These are phyloP conservation scores for Yamadazyma siamensis DNA, from an alignment of 1,139 yeast species.

Conservation along the genomic window DNA sequence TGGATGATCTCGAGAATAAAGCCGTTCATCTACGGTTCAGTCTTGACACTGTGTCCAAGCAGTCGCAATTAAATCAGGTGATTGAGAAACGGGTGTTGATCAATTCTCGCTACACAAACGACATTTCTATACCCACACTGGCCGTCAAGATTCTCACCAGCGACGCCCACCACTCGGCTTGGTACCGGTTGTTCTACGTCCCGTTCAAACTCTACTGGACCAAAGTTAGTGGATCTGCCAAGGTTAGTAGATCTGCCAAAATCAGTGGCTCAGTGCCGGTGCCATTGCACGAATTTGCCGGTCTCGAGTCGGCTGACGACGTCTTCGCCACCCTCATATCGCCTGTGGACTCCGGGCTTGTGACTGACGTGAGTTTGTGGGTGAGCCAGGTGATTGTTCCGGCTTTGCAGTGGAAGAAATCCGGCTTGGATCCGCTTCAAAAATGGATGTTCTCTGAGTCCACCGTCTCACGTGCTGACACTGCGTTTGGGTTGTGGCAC, in stretches of 20 bases:
- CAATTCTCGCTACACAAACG: conserved; percentile 13
- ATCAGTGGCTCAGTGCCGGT: conserved; percentile 7
- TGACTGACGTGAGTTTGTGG: conserved; percentile 21
- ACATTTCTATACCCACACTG: conserved; percentile 6
- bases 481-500: conserved; percentile 26
- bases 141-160: conserved; percentile 5
- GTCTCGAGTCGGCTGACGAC: conserved; percentile 11
- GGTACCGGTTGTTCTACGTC: conserved; percentile 27
- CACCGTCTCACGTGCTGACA: conserved; percentile 4
- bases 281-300: conserved; percentile 15
- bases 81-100: conserved; percentile 8
- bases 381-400: conserved; percentile 31
- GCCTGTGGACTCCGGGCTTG: conserved; percentile 18
- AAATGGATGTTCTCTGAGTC: conserved; percentile 22
- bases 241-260: too few relatives aligned
- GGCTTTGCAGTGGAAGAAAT: conserved; percentile 16
- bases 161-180: conserved; percentile 19
- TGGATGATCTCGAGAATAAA: conserved; percentile 2
- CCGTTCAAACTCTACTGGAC: conserved; percentile 33
- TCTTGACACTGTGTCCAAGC: conserved; percentile 1
- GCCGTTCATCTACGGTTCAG: conserved; percentile 1
- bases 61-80: conserved; percentile 6
- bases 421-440: conserved; percentile 23
- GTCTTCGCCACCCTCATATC: conserved; percentile 20
- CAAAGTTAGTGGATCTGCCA: too few relatives aligned